Conservation (phyloP, 2,329 filamentous ascomycete species). For the Trichoderma endophyticum region DNA sequence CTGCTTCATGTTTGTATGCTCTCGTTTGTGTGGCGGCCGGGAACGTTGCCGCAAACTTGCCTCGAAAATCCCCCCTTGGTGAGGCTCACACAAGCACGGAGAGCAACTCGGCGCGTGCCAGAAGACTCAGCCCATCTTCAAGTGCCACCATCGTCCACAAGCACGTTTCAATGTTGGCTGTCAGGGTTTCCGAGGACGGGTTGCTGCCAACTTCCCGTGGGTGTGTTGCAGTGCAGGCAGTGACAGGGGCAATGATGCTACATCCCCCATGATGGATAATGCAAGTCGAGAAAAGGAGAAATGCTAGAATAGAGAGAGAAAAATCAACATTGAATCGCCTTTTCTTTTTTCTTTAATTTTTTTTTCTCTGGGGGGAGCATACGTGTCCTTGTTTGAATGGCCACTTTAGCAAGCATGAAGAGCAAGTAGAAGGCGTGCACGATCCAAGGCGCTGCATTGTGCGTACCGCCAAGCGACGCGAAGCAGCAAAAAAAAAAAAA, state of each 20-base stretch:
- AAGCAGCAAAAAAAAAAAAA: not conserved
- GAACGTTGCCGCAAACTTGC: not conserved
- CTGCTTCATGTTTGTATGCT: not conserved
- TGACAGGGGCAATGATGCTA: not conserved
- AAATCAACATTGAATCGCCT: not conserved
- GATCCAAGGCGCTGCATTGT: not conserved
- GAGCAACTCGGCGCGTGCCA: not conserved
- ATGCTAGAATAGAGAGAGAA: not conserved
- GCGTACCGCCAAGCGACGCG: not conserved
- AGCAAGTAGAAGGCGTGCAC: not conserved
- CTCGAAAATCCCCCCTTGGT: not conserved
- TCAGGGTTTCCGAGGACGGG: not conserved
- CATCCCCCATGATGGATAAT: not conserved
- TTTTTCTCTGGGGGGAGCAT: not conserved
- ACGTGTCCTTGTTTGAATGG: not conserved
- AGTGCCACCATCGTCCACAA: not conserved
- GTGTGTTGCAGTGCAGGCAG: conserved; percentile 14
- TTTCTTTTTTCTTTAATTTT: not conserved
- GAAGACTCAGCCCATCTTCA: not conserved
- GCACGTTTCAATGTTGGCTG: not conserved
- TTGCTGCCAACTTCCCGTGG: not conserved
- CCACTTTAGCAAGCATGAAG: not conserved
- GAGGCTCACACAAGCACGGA: not conserved
- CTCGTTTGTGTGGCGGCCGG: not conserved
- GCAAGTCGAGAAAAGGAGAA: not conserved